Percentiles rank a stretch among this genome's conserved stretches.
Conservation (phyloP, 2,329 filamentous ascomycete genomes). For the Aspergillus brunneoviolaceus region DNA sequence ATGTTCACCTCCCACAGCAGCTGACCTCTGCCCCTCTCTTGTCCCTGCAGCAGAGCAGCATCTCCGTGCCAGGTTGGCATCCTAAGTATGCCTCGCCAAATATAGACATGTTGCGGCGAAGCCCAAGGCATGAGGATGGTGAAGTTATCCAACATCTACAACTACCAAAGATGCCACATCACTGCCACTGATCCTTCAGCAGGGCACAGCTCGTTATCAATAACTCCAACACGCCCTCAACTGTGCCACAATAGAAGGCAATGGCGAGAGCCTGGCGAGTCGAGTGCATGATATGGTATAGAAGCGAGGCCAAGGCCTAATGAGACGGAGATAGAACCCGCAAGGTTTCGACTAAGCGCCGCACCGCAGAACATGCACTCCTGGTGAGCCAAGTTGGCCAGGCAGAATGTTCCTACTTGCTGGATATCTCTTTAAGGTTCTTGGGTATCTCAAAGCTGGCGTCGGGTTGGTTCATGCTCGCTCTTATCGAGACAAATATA, state of each 20-base stretch:
- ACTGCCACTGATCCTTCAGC: neutral
- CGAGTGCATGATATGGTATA: too few species aligned
- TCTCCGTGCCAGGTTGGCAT: neutral
- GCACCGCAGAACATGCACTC: neutral
- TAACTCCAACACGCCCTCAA: neutral
- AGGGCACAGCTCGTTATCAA: neutral
- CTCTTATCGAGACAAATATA: neutral
- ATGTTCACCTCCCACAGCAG: neutral
- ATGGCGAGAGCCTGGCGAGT: neutral
- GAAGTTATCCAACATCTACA: neutral
- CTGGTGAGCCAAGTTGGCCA: neutral
- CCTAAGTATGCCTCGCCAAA: neutral
- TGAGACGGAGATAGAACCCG: neutral
- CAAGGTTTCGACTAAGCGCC: neutral
- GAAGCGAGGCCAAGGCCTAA: too few species aligned
- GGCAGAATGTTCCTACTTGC: neutral
- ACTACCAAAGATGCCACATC: neutral
- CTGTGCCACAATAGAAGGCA: neutral
- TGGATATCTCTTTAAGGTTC: neutral
- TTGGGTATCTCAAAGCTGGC: neutral
- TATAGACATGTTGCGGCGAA: neutral
- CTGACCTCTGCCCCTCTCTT: neutral
- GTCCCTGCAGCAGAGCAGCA: neutral
- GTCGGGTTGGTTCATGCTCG: neutral
- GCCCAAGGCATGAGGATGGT: neutral